A percentile compares a stretch with the other conserved stretches of the same genome.
Conservation (phyloP, 106 monocot species). For the Agapanthus africanus region DNA sequence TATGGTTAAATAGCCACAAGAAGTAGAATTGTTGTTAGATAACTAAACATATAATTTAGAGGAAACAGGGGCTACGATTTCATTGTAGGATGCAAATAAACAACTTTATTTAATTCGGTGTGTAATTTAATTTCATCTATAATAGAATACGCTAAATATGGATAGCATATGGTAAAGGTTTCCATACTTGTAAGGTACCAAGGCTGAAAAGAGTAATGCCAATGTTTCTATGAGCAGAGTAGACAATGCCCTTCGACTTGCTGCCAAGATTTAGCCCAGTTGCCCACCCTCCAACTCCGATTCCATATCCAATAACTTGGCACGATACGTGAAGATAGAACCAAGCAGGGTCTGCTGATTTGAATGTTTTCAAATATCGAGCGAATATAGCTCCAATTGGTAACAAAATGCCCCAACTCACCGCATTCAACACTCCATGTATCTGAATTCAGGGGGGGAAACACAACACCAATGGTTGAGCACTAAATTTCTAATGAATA, state of each 20-base stretch:
- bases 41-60: too few relatives aligned
- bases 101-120: too few relatives aligned
- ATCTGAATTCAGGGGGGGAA: slow-evolving; percentile 28
- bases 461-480: too few relatives aligned
- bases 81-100: too few relatives aligned
- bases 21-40: too few relatives aligned
- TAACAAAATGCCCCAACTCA: slow-evolving; percentile 58
- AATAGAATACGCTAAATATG: too few relatives aligned
- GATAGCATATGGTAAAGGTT: too few relatives aligned
- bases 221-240: slow-evolving; percentile 45
- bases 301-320: slow-evolving; percentile 37
- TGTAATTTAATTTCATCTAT: too few relatives aligned
- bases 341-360: slow-evolving; percentile 57
- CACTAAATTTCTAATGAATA: too few relatives aligned
- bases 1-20: too few relatives aligned
- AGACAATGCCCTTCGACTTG: slow-evolving; percentile 40
- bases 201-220: slow-evolving; percentile 55
- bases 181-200: slow-evolving; percentile 48
- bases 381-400: slow-evolving; percentile 53
- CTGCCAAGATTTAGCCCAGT: slow-evolving; percentile 51
- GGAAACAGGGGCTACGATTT: too few relatives aligned
- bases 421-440: slow-evolving; percentile 61
- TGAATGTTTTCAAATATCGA: slow-evolving; percentile 53
- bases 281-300: slow-evolving; percentile 53
- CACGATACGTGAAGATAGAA: slow-evolving; percentile 60